Conservation (phyloP, 805 yeast species). For the Barnettozyma wickerhamii region DNA sequence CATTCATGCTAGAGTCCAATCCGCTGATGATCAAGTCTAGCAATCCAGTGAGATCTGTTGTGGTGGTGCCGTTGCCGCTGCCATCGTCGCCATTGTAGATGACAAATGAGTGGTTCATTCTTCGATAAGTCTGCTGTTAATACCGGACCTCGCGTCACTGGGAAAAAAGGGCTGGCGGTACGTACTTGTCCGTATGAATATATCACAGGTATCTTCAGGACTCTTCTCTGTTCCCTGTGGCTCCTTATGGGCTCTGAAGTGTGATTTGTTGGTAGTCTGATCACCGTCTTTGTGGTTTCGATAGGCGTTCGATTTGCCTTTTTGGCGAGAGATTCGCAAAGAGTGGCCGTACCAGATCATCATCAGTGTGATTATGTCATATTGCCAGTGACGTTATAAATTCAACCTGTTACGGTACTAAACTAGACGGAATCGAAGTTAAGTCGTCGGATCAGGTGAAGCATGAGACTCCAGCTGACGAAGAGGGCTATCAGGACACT, state of each 20-base stretch:
- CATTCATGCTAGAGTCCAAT: not conserved
- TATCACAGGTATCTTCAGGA: too few species aligned
- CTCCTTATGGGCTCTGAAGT: too few species aligned
- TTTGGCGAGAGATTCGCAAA: not conserved
- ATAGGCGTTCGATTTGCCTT: too few species aligned
- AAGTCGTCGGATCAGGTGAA: too few species aligned
- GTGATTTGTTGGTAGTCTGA: too few species aligned
- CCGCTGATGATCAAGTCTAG: not conserved
- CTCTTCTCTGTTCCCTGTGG: too few species aligned
- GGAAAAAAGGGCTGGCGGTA: not conserved
- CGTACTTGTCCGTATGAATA: too few species aligned
- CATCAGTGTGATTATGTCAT: not conserved
- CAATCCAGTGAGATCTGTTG: not conserved
- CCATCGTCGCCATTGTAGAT: slow-evolving; percentile 22
- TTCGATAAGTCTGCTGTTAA: not conserved
- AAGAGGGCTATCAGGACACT: not conserved
- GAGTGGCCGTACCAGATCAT: not conserved
- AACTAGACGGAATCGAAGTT: too few species aligned
- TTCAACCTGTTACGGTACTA: not conserved
- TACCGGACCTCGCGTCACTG: not conserved
- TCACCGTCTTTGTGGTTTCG: too few species aligned
- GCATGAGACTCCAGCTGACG: not conserved
- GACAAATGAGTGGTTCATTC: slow-evolving; percentile 12
- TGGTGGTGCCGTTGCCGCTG: slow-evolving; percentile 1
- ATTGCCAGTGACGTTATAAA: not conserved